phyloP scores from a whole-genome alignment of 306 rosid species.

The apple (Malus domestica) region DNA sequence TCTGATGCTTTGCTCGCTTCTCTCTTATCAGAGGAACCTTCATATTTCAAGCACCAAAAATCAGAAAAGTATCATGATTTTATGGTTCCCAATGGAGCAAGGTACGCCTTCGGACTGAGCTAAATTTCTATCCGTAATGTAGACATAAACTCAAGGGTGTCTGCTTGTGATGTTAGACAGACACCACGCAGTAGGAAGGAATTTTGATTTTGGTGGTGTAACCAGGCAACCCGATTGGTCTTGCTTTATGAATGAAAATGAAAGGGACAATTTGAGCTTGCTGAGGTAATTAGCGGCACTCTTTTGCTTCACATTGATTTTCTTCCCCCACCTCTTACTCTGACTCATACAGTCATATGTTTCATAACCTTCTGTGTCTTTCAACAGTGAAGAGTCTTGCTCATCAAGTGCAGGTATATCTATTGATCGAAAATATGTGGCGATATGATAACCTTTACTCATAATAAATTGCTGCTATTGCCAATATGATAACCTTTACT shows the following conservation, averaged over 20 bases:
- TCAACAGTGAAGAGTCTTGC: constrained; percentile 78
- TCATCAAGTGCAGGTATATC: constrained; percentile 69
- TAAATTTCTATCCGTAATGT: constrained; percentile 1
- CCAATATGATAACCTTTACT: not conserved
- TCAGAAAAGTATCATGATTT: constrained; percentile 41
- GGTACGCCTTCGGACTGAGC: constrained; percentile 39
- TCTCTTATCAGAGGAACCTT: constrained; percentile 38
- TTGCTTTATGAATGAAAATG: constrained; percentile 48
- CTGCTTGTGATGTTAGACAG: constrained; percentile 28
- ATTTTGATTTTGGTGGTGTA: constrained; percentile 31
- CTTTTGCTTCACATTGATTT: constrained; percentile 2
- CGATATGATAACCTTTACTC: not conserved
- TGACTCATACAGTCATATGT: constrained; percentile 9
- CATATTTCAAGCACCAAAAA: constrained; percentile 31
- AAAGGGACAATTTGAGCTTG: constrained; percentile 59
- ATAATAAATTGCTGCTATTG: not conserved
- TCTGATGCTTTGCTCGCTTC: constrained; percentile 13
- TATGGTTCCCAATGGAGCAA: constrained; percentile 26
- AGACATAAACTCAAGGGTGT: constrained; percentile 14
- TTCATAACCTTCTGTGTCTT: constrained; percentile 18
- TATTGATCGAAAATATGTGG: not conserved
- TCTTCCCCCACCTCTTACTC: not conserved
- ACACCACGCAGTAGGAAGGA: constrained; percentile 30
- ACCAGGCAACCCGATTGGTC: constrained; percentile 21
- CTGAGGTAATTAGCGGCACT: constrained; percentile 44